Evolutionary conservation across 108 stramenopile genomes (phyloP).

Genomic region (Skeletonema potamos): DNA sequence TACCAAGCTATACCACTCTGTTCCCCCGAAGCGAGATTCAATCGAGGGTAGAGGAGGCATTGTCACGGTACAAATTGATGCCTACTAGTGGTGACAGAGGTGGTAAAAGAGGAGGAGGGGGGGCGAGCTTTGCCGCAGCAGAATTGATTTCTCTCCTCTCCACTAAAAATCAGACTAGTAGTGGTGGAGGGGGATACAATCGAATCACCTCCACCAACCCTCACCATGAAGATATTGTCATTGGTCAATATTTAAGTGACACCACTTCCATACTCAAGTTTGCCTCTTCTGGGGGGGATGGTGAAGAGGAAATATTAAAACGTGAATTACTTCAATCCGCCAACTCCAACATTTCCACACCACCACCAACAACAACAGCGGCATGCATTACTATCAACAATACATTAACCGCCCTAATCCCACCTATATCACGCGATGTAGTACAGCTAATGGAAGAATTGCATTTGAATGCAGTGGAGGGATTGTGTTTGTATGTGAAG

Average conservation of each 20-base stretch:
- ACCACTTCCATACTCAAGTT: conserved; percentile 15
- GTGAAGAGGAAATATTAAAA: neutral
- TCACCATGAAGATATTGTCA: neutral
- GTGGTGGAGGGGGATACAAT: neutral
- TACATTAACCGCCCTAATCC: conserved; percentile 40
- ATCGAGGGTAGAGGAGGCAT: neutral
- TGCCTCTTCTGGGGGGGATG: neutral
- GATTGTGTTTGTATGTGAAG: conserved; percentile 51
- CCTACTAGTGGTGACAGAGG: neutral
- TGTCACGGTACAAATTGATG: neutral
- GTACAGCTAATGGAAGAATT: conserved; percentile 56
- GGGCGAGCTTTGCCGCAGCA: neutral
- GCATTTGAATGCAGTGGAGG: conserved; percentile 52
- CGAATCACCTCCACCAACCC: neutral
- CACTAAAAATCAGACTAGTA: neutral
- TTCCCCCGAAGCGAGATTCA: conserved; percentile 42
- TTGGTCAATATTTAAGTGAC: conserved; percentile 8
- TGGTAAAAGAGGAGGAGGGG: neutral
- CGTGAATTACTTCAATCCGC: neutral
- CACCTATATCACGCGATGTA: conserved; percentile 48
- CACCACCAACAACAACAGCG: conserved; percentile 22
- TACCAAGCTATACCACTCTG: conserved; percentile 32
- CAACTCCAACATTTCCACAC: neutral
- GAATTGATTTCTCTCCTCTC: conserved; percentile 8
- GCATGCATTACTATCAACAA: conserved; percentile 29